Conservation (phyloP, 179 eudicot genomes). For the Patellifolia procumbens region DNA sequence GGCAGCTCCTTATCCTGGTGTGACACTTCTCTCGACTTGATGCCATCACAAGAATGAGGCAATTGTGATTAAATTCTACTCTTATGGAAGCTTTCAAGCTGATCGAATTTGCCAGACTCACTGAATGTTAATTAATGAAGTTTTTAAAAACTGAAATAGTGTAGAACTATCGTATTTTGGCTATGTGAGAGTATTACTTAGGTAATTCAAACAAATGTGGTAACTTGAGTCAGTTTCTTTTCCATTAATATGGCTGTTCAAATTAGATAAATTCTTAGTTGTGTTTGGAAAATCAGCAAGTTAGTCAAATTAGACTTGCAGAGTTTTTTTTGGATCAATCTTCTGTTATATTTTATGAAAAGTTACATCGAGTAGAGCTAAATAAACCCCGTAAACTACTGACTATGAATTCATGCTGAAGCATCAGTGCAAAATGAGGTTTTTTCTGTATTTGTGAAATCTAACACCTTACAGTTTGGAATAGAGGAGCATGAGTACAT, state of each 20-base stretch:
- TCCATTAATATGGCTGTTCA: no score
- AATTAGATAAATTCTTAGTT: no score
- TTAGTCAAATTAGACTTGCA: neutral
- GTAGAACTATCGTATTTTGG: no score
- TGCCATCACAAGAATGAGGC: neutral
- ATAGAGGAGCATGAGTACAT: neutral
- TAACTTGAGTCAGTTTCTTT: no score
- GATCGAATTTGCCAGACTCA: no score
- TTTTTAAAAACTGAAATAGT: no score
- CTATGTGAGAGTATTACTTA: no score
- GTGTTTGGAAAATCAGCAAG: no score
- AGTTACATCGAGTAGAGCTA: neutral
- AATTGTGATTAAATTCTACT: neutral
- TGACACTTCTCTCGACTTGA: neutral
- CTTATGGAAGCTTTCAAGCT: neutral
- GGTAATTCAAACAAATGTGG: no score
- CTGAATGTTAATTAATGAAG: no score
- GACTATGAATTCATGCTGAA: neutral
- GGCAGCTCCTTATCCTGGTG: neutral
- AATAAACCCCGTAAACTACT: neutral
- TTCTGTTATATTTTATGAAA: neutral
- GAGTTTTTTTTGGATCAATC: neutral
- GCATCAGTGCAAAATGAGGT: neutral
- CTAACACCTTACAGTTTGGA: neutral
- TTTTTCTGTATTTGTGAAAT: conserved; percentile 6